A percentile compares a stretch with the other conserved stretches of the same genome.
These are phyloP conservation scores for Colletotrichum sp. DNA, from an alignment of 2,329 filamentous ascomycete genomes.

Conservation along the genomic window DNA sequence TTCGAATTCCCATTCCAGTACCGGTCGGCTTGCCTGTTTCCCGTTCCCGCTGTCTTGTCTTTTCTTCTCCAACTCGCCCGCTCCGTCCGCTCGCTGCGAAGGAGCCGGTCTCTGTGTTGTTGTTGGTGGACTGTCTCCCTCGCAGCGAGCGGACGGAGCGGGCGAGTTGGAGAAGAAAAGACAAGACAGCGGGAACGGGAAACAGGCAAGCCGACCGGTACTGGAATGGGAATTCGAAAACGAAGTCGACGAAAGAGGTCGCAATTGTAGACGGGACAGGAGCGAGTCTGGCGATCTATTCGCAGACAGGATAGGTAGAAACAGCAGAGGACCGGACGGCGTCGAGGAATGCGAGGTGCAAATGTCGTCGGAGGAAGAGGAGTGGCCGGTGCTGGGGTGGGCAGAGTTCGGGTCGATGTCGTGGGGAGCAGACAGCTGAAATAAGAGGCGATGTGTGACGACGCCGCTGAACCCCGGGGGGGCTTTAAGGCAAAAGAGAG, in stretches of 20 bases:
- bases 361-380: conserved; percentile 6
- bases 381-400: conserved; percentile 12
- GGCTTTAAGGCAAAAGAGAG: conserved; percentile 8
- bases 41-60: too few relatives aligned
- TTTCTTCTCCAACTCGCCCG: too few relatives aligned
- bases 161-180: neutral
- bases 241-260: neutral
- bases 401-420: neutral
- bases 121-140: neutral
- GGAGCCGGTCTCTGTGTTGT: neutral
- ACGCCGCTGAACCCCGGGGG: neutral
- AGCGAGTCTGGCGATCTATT: conserved; percentile 8
- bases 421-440: conserved; percentile 17
- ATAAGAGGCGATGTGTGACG: conserved; percentile 19
- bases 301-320: conserved; percentile 11
- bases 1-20: too few relatives aligned
- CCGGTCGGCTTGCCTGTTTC: too few relatives aligned
- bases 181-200: conserved; percentile 1
- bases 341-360: conserved; percentile 8
- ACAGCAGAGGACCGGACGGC: conserved; percentile 12
- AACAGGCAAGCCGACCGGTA: neutral
- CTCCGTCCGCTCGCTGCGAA: too few relatives aligned
- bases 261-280: neutral
- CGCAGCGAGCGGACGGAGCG: neutral
- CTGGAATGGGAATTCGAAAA: neutral